Base-by-base conservation (phyloP, 306 rosid species). In the Fragaria vesca region DNA sequence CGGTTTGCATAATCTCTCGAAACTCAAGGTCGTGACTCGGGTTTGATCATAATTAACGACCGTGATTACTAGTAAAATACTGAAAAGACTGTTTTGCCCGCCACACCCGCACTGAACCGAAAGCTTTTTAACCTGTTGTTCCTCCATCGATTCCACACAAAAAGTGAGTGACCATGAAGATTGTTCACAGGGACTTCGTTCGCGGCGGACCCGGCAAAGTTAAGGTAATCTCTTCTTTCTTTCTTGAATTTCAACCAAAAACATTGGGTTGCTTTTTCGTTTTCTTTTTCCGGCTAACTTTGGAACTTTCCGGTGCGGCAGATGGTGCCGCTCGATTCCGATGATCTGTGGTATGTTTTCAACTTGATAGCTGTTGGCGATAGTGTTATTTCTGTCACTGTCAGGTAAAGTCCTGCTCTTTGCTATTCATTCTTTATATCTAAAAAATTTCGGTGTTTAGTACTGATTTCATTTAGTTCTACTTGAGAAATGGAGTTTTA, bases 291-390 rank as follows among this genome's bases (percentile, higher is more conserved):
- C 12, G 67, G 32, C 68, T 85, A 65, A 76, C 20, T 36, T 51
- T 20, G 34, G 28, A 34, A 65, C 46, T 77, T 7, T 69, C 73
- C 84, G 51, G 43, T 63, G 55, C 42, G 16, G 52, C 78, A 95
- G 99, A 95, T 95, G 99, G 84, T 95, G 5, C 91, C 99, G 38
- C 81, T 89, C 69, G 99, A 95, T 86, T 78, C 97, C 1, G 99
- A 95, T 85, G 99, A 95, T 86, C 54, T 95, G 5, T 95, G 99
- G 99, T 87, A 74, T 84, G 99, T 84, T 6, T 95, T 81, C 86
- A 95, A 95, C 86, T 78, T 95, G 87, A 91, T 93, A 21, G 89
- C 97, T 83, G 94, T 91, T 0, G 97, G 97, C 34, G 99, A 95
- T 68, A 77, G 90, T 26, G 80, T 95, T 45, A 91, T 91, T 97